phyloP scores from a whole-genome alignment of 116 monocot genomes.

The Zostera marina region DNA sequence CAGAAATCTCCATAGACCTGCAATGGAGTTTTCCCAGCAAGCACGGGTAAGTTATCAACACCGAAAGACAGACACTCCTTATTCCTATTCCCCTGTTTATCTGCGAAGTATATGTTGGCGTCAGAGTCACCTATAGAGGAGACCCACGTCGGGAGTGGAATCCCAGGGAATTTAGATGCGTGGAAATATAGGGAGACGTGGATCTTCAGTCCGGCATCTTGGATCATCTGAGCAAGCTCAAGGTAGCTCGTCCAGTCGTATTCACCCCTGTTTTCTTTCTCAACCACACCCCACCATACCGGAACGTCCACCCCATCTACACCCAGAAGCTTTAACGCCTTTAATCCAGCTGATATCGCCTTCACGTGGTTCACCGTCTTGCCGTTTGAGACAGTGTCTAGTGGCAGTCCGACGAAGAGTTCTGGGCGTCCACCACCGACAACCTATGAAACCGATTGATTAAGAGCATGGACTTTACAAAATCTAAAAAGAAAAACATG shows the following conservation, averaged over 20 bases:
- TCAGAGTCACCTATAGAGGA: conserved; percentile 18
- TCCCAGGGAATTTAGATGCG: conserved; percentile 7
- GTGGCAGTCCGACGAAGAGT: conserved; percentile 60
- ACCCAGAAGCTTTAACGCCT: conserved; percentile 66
- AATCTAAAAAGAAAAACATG: no score
- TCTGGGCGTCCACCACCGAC: conserved; percentile 2
- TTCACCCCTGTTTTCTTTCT: conserved; percentile 20
- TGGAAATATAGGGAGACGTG: conserved; percentile 36
- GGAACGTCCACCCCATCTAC: conserved; percentile 65
- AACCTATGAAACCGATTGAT: not conserved
- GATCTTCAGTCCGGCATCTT: conserved; percentile 41
- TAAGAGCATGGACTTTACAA: no score
- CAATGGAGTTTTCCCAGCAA: conserved; percentile 42
- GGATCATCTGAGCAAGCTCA: conserved; percentile 30
- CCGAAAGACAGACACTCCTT: conserved; percentile 45
- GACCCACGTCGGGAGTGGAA: conserved; percentile 45
- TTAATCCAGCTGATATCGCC: conserved; percentile 47
- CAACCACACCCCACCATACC: conserved; percentile 43
- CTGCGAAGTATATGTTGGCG: conserved; percentile 46
- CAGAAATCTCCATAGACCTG: conserved; percentile 33
- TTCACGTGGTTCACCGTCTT: conserved; percentile 37
- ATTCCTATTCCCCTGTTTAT: conserved; percentile 24
- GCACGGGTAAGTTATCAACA: conserved; percentile 49
- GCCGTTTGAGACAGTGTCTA: conserved; percentile 36
- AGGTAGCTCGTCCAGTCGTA: conserved; percentile 44